Conservation (phyloP, 768 basidiomycete species). For the Suillus lakei region DNA sequence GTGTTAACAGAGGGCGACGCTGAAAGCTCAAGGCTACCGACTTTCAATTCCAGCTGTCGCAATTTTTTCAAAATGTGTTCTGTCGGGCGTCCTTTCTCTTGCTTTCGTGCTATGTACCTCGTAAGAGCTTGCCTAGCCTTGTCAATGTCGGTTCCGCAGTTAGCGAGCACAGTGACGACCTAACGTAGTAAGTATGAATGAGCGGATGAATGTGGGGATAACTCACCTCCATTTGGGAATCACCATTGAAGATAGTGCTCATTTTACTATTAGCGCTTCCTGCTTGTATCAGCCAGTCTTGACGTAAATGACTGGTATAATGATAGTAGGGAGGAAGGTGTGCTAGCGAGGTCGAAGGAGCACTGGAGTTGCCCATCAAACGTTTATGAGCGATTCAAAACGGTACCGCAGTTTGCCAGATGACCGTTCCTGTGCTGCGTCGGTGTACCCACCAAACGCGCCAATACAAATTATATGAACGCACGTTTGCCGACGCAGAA, state of each 20-base stretch:
- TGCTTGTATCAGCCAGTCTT: not conserved
- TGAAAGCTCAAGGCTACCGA: conserved; percentile 6
- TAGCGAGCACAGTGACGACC: conserved; percentile 39
- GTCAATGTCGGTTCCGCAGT: conserved; percentile 34
- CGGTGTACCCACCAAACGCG: not conserved
- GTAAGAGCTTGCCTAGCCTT: conserved; percentile 33
- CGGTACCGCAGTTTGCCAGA: not conserved
- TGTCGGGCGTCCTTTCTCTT: conserved; percentile 32
- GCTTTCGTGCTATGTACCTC: conserved; percentile 34
- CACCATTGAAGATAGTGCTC: conserved; percentile 28
- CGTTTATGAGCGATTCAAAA: not conserved
- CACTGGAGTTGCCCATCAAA: no score
- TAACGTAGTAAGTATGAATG: conserved; percentile 11
- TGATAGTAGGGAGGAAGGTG: not conserved
- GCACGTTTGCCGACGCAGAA: not conserved
- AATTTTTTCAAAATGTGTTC: conserved; percentile 36
- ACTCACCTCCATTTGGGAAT: conserved; percentile 34
- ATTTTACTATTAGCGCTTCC: not conserved
- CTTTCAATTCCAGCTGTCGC: conserved; percentile 35
- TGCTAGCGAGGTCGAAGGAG: not conserved
- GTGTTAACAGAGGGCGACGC: not conserved
- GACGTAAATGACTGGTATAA: not conserved
- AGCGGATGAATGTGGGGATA: not conserved
- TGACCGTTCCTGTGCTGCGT: not conserved
- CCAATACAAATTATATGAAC: not conserved